A percentile compares a stretch with the other conserved stretches of the same genome.
phyloP scores from a whole-genome alignment of 2,329 filamentous ascomycete species.

The Neofusicoccum umdonicola region DNA sequence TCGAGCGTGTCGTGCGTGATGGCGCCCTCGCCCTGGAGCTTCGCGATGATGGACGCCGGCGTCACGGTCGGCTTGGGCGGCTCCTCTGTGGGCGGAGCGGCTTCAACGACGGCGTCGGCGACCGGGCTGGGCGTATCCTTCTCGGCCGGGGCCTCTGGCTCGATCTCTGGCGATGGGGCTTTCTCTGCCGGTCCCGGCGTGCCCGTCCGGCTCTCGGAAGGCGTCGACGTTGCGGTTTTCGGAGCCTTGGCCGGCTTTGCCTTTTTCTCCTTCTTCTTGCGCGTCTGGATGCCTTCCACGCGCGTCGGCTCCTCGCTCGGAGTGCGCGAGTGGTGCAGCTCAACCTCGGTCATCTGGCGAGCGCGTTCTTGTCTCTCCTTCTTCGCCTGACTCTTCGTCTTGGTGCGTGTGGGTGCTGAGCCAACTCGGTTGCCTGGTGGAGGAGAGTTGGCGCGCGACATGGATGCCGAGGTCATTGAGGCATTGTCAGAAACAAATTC shows the following conservation, averaged over 20 bases:
- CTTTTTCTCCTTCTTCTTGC: constrained; percentile 86
- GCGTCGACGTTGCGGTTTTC: constrained; percentile 3
- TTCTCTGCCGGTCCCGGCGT: constrained; percentile 6
- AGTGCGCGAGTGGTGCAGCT: constrained; percentile 28
- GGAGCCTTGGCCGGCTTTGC: neutral
- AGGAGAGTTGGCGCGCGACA: constrained; percentile 68
- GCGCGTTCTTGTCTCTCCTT: constrained; percentile 66
- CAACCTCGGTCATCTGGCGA: constrained; percentile 62
- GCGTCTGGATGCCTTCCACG: constrained; percentile 69
- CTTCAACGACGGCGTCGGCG: constrained; percentile 19
- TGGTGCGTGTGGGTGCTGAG: constrained; percentile 64
- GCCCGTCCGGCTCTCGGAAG: neutral
- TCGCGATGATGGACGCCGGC: constrained; percentile 38
- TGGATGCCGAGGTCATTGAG: constrained; percentile 69
- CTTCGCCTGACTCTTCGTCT: constrained; percentile 75
- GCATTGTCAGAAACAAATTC: constrained; percentile 75
- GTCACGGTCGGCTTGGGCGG: constrained; percentile 26
- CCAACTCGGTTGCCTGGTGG: constrained; percentile 62
- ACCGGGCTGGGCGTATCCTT: constrained; percentile 17
- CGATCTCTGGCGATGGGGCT: neutral
- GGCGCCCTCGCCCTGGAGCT: constrained; percentile 39
- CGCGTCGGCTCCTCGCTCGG: constrained; percentile 35
- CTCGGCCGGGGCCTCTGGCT: constrained; percentile 14
- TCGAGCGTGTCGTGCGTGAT: constrained; percentile 22
- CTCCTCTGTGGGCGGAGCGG: too few species aligned